phyloP scores from a whole-genome alignment of 352 stramenopile species.

The Phytophthora boehmeriae region DNA sequence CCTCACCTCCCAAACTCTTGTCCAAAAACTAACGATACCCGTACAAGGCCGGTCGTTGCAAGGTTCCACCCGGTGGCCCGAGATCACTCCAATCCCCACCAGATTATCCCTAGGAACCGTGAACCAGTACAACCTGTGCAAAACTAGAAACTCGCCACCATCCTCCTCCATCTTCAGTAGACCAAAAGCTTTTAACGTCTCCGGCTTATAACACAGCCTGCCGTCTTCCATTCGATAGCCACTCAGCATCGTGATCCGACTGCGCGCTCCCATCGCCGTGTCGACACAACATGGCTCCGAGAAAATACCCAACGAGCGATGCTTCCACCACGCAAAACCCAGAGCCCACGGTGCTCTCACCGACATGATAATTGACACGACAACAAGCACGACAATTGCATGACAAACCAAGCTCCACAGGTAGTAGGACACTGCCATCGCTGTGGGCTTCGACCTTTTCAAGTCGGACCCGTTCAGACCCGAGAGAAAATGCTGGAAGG shows the following conservation, averaged over 20 bases:
- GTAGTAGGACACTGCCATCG: background rate
- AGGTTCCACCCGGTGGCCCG: constrained; percentile 10
- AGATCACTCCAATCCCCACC: constrained; percentile 20
- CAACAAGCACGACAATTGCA: constrained; percentile 5
- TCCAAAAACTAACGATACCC: constrained; percentile 11
- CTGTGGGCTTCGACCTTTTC: background rate
- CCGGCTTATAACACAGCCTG: constrained; percentile 3
- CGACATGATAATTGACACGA: constrained; percentile 6
- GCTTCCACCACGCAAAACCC: too few species aligned
- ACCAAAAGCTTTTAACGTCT: constrained; percentile 9
- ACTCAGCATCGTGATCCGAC: constrained; percentile 6
- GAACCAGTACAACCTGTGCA: constrained; percentile 24
- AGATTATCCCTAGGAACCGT: constrained; percentile 15
- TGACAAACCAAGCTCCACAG: background rate
- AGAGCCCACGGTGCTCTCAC: background rate
- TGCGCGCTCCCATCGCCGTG: background rate
- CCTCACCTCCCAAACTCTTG: constrained; percentile 1
- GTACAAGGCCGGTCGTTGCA: constrained; percentile 11
- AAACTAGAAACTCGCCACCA: constrained; percentile 10
- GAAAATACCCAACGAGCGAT: background rate
- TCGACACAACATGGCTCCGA: constrained; percentile 8
- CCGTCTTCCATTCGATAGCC: constrained; percentile 4
- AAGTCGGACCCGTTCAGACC: constrained; percentile 7
- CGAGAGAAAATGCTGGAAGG: constrained; percentile 9
- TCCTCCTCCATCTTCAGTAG: constrained; percentile 8